phyloP scores from a whole-genome alignment of 192 early-diverging fungal genomes.

The Backusella mclennaniae region DNA sequence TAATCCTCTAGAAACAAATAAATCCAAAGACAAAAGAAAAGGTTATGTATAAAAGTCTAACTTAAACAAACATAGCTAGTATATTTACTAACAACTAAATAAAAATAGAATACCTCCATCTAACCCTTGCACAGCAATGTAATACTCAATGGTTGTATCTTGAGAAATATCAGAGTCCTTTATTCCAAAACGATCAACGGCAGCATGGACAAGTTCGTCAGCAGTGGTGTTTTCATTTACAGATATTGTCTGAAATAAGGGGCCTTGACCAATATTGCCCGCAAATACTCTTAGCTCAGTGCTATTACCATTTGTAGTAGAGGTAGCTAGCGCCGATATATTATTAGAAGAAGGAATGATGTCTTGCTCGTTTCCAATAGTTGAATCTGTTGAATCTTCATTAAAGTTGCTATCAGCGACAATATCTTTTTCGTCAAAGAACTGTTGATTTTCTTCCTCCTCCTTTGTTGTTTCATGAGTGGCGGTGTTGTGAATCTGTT shows the following conservation, averaged over 20 bases:
- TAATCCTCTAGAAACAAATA: slow-evolving; percentile 34
- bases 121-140: slow-evolving; percentile 42
- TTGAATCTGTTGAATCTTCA: background rate
- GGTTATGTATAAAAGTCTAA: background rate
- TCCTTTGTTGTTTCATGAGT: background rate
- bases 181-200: slow-evolving; percentile 48
- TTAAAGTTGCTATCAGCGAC: background rate
- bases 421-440: background rate
- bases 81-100: slow-evolving; percentile 10
- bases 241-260: slow-evolving; percentile 45
- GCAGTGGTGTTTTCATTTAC: slow-evolving; percentile 39
- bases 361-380: background rate
- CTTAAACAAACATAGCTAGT: background rate
- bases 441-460: background rate
- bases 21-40: background rate
- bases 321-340: background rate
- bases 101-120: slow-evolving; percentile 38
- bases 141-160: slow-evolving; percentile 40
- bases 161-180: slow-evolving; percentile 24
- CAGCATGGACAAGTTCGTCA: slow-evolving; percentile 43
- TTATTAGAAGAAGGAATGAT: background rate
- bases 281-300: slow-evolving; percentile 42
- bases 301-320: background rate
- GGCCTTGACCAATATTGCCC: slow-evolving; percentile 50
- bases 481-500: background rate